These are phyloP conservation scores for Suhomyces ambrosiae DNA, from an alignment of 1,139 yeast species.

Conservation along the genomic window DNA sequence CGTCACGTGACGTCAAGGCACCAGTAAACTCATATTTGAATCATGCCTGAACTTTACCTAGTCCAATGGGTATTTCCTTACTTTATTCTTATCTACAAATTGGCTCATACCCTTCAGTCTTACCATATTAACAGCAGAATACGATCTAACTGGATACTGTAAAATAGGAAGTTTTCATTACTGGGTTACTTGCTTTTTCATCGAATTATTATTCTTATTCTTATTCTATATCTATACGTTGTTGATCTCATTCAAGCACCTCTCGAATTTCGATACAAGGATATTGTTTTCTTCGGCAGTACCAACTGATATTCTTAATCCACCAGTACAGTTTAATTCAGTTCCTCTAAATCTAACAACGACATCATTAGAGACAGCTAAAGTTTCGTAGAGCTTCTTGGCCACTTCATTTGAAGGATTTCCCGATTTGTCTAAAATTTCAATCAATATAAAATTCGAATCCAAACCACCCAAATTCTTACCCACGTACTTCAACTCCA, in stretches of 20 bases:
- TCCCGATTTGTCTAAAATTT: constrained; percentile 64
- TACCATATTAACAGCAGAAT: too few relatives aligned
- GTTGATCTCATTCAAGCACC: constrained; percentile 20
- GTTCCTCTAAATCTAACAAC: constrained; percentile 90
- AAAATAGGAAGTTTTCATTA: too few relatives aligned
- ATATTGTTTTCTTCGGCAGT: constrained; percentile 69
- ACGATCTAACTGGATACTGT: too few relatives aligned
- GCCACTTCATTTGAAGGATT: constrained; percentile 74
- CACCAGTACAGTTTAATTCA: constrained; percentile 87
- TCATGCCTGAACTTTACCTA: too few relatives aligned
- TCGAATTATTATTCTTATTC: not conserved
- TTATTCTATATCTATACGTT: not conserved
- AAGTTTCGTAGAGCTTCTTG: constrained; percentile 56
- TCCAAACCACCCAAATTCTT: constrained; percentile 82
- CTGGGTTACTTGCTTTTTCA: too few relatives aligned
- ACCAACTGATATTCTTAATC: constrained; percentile 84
- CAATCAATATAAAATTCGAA: constrained; percentile 79
- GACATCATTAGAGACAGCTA: constrained; percentile 74
- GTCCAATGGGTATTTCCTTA: too few relatives aligned
- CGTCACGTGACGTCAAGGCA: constrained; percentile 5
- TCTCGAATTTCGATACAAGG: constrained; percentile 54
- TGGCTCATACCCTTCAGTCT: too few relatives aligned
- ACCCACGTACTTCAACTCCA: constrained; percentile 63
- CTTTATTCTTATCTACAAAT: too few relatives aligned
- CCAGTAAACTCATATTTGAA: too few relatives aligned